Percentiles rank a stretch among this genome's conserved stretches.
Conservation (phyloP, 2,329 filamentous ascomycete species). For the Epichloe gansuensis region DNA sequence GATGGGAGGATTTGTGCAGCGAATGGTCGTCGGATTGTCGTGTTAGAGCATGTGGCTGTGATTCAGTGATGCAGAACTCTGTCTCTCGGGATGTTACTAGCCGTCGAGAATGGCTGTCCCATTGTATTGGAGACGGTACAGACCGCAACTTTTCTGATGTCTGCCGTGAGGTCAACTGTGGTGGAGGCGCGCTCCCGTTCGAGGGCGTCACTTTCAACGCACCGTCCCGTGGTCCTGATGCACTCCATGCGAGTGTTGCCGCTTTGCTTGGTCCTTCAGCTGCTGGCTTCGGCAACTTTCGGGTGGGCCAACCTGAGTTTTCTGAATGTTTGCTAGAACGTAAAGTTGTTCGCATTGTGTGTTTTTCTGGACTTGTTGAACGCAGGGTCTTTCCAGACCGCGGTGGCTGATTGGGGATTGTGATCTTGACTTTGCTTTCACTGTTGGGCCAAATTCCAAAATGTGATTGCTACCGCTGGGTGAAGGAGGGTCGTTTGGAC, state of each 20-base stretch:
- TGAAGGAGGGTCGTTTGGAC: conserved; percentile 27
- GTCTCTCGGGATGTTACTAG: conserved; percentile 30
- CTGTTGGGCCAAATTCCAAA: conserved; percentile 7
- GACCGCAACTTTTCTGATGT: conserved; percentile 23
- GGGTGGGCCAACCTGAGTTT: conserved; percentile 25
- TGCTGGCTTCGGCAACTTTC: conserved; percentile 28
- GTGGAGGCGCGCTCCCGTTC: conserved; percentile 12
- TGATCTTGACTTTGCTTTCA: conserved; percentile 15
- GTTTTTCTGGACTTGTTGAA: conserved; percentile 47
- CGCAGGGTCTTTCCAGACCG: conserved; percentile 29
- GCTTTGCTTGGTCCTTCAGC: conserved; percentile 49
- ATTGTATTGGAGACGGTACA: conserved; percentile 27
- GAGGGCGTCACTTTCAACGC: conserved; percentile 15
- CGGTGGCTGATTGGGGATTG: conserved; percentile 20
- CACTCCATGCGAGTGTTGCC: conserved; percentile 50
- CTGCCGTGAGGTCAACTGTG: conserved; percentile 12
- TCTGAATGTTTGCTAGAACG: conserved; percentile 36
- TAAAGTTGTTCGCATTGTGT: conserved; percentile 50
- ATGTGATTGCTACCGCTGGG: conserved; percentile 17
- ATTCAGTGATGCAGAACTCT: conserved; percentile 15
- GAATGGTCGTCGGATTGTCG: conserved; percentile 30
- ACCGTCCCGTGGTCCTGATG: conserved; percentile 29
- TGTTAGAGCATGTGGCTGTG: conserved; percentile 17
- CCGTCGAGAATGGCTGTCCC: conserved; percentile 44
- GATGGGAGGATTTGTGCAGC: conserved; percentile 27